Evolutionary conservation across 176 grass and related monocot genomes (phyloP), one percentile per base, ranked within the genome.

Genomic region (Bolboschoenus planiculmis): DNA sequence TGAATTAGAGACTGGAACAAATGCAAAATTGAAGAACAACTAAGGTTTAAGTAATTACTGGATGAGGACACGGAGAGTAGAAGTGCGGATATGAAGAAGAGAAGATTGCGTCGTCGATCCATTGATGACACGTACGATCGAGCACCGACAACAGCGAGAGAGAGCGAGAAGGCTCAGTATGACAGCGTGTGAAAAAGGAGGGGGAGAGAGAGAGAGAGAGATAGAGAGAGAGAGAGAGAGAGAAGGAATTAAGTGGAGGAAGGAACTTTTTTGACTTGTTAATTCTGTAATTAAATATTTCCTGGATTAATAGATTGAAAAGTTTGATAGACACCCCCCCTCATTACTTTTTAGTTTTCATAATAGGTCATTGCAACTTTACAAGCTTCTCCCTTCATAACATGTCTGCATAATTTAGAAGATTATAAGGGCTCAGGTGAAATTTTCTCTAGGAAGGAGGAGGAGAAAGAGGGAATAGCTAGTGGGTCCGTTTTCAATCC

Each of bases 11-110:
- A 81, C 5, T 18, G 26, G 84, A 24, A 23, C 80, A 79, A 89
- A n/a, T 16, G 62, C 40, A 43, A 35, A 82, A 47, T 65, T 34
- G n/a, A 31, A 58, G 33, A 37, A 36, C 63, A 73, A 36, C 4
- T 65, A 58, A 58, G 4, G 33, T 50, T 15, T n/a, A 78, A 27
- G 55, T 14, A 64, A 76, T 87, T 88, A 96, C 93, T 87, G 5
- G 93, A 82, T 7, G n/a, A 68, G 67, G 34, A 61, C 7, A 91
- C 42, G 79, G 86, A 74, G 84, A 75, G 55, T 27, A 83, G 48
- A 86, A 90, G 80, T 37, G 75, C 39, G 58, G 78, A 4, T 8
- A 89, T 29, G 40, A 87, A 61, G 29, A 63, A 23, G 3, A 81
- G 34, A 56, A 71, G 56, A 56, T 47, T 82, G 62, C 64, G 33